Evolutionary conservation across 805 yeast genomes (phyloP).

Genomic region (Ogataea neopini): DNA sequence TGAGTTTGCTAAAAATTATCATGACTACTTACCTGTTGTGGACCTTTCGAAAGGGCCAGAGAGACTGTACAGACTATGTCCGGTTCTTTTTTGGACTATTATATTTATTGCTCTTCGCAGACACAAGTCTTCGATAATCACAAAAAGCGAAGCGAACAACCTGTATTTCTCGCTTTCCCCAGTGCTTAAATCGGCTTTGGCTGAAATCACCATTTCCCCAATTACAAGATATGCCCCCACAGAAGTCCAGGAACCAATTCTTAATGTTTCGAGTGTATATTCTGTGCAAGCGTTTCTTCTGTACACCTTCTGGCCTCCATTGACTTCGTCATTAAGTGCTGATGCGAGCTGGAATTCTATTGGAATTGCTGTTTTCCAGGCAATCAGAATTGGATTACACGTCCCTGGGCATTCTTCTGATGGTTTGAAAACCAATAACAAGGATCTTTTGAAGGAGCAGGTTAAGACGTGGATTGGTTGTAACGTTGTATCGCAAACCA

Average conservation of each 20-base stretch:
- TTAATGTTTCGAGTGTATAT: conserved; percentile 88
- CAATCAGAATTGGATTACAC: conserved; percentile 88
- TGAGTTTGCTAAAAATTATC: conserved; percentile 78
- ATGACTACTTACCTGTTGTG: conserved; percentile 84
- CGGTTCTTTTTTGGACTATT: conserved; percentile 91
- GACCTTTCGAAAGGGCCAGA: conserved; percentile 84
- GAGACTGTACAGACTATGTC: conserved; percentile 72
- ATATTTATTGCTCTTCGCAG: conserved; percentile 83
- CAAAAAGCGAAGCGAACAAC: conserved; percentile 31
- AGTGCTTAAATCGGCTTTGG: conserved; percentile 70
- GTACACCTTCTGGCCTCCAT: conserved; percentile 94
- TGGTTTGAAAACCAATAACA: conserved; percentile 46
- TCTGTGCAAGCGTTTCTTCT: conserved; percentile 91
- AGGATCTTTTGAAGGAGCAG: conserved; percentile 66
- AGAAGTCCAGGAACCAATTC: conserved; percentile 75
- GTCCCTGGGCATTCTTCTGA: conserved; percentile 65
- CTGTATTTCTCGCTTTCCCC: conserved; percentile 67
- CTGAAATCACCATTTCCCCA: conserved; percentile 89
- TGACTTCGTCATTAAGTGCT: conserved; percentile 90
- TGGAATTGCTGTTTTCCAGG: conserved; percentile 91
- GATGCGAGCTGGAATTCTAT: conserved; percentile 96
- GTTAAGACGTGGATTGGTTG: conserved; percentile 92
- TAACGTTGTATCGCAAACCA: conserved; percentile 83
- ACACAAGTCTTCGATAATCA: conserved; percentile 35
- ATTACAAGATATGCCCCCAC: conserved; percentile 80